Evolutionary conservation across 2,329 filamentous ascomycete genomes (phyloP).

Genomic region (Cadophora gregata): DNA sequence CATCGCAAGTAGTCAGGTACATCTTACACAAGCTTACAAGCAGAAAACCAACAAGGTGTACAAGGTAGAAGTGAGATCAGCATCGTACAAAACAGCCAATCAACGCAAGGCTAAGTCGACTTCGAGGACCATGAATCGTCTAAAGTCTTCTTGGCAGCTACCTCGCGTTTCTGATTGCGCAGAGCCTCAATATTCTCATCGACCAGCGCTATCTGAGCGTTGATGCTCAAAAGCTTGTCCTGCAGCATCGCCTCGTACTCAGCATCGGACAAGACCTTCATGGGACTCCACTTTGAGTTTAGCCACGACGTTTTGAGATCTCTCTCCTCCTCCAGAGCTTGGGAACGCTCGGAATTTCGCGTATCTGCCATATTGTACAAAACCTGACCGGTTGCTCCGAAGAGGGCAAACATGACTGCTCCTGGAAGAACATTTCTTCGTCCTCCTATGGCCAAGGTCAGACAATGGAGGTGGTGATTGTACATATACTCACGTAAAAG

Average conservation of each 20-base stretch:
- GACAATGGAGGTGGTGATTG: background rate
- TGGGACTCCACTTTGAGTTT: conserved; percentile 72
- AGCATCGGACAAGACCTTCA: conserved; percentile 72
- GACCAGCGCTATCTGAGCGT: conserved; percentile 78
- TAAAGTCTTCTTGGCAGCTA: conserved; percentile 14
- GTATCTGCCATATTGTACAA: conserved; percentile 58
- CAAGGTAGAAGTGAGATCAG: conserved; percentile 1
- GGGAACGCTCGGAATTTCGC: conserved; percentile 34
- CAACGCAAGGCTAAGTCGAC: background rate
- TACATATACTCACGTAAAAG: conserved; percentile 53
- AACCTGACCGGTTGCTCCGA: conserved; percentile 62
- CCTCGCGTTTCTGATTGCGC: conserved; percentile 29
- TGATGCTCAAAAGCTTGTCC: conserved; percentile 73
- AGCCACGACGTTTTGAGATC: conserved; percentile 47
- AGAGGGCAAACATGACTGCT: conserved; percentile 61
- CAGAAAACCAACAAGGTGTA: background rate
- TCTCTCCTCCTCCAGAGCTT: conserved; percentile 39
- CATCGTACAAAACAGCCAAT: conserved; percentile 12
- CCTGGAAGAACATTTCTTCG: conserved; percentile 61
- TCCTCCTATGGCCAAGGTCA: conserved; percentile 54
- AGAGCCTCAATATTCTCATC: conserved; percentile 74
- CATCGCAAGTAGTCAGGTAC: background rate
- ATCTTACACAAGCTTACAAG: conserved; percentile 2
- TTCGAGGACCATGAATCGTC: conserved; percentile 18
- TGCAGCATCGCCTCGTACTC: conserved; percentile 74